Evolutionary conservation across 1,139 yeast genomes (phyloP), one percentile per base, ranked within the genome.

Genomic region (Suhomyces guaymorum): DNA sequence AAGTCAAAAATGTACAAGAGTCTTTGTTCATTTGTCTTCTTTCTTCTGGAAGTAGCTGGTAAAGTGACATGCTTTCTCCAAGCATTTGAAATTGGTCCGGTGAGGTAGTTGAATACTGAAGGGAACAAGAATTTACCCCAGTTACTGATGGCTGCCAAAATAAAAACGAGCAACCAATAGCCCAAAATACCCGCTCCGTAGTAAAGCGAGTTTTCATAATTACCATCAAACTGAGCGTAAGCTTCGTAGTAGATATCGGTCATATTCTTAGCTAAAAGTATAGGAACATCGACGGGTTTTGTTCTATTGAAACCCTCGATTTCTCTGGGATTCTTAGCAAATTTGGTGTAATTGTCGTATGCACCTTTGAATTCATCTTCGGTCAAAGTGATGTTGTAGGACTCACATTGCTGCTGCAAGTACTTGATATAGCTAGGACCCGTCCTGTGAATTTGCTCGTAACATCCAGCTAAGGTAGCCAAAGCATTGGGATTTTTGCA

Each of bases 111-210:
- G 15, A 51, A 43, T 5, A 55, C 26, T 0, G 49, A 39, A 2
- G 72, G 73, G 26, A 53, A 52, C 20, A 65, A 39, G 4, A 50
- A 17, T 32, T 50, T 56, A 12, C 35, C 19, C 75, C 78, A 70
- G 48, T 78, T 73, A 32, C 59, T 49, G 11, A 70, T 26, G 2
- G 64, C 61, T 4, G 73, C 70, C 18, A 68, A 19, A 1, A 76
- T 15, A 40, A 76, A 48, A 7, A 78, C 58, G 4, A 69, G 35
- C 1, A 61, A 66, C 80, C 82, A 76, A 47, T 66, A 77, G 0
- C 73, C 76, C 19, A 76, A 44, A 17, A 67, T 36, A 3, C 70
- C 80, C 14, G 67, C 55, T 8, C 83, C 82, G 45, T 71, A 66
- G 42, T 57, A 73, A 33, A 71, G 58, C 3, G 80, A 65, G 33